Base-by-base conservation (phyloP, 805 yeast genomes). In the Wickerhamomyces queroliae region DNA sequence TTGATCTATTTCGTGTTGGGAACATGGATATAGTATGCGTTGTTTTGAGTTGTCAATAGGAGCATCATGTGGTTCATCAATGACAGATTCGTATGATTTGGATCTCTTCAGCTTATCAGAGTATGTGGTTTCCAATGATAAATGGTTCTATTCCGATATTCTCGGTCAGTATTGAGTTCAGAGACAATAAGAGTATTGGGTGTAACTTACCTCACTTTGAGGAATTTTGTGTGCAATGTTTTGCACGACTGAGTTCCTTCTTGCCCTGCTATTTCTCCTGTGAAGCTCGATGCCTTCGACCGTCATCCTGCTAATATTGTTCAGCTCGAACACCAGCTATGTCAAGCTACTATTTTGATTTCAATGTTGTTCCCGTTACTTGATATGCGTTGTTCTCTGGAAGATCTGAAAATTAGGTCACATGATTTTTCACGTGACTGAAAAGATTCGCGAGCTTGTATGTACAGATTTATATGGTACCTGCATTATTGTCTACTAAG, bases 191-290 rank as follows among this genome's bases (percentile, higher is more conserved):
- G 33, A n/a, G 15, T 19, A 40, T 25, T n/a, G 9, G 11, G 5
- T 9, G 7, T 52, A 39, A 28, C 55, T 44, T 24, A 57, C 61
- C 20, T 67, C 66, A 3, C 56, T 46, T 17, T 61, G 59, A 2
- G 80, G 79, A 9, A 70, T 66, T 26, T 71, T 74, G 33, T 69
- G 58, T 0, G 88, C 88, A 35, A 81, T 78, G 23, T 65, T 60
- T 37, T 77, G 77, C 1, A 81, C 87, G 44, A 80, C 72, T 2
- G 89, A 80, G 43, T 74, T 71, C 39, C 80, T 69, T 52, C 88
- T 65, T 7, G 69, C 66, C 43, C 79, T 61, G 29, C 52, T 51
- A 21, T 41, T 43, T 15, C 50, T 36, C 33, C 46, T 37, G 9
- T 34, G 40, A 1, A 7, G 27, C 13, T 24, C 28, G 17, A 12